These are phyloP conservation scores for Saccharomycopsis sp. DNA, from an alignment of 805 yeast species.

Conservation along the genomic window DNA sequence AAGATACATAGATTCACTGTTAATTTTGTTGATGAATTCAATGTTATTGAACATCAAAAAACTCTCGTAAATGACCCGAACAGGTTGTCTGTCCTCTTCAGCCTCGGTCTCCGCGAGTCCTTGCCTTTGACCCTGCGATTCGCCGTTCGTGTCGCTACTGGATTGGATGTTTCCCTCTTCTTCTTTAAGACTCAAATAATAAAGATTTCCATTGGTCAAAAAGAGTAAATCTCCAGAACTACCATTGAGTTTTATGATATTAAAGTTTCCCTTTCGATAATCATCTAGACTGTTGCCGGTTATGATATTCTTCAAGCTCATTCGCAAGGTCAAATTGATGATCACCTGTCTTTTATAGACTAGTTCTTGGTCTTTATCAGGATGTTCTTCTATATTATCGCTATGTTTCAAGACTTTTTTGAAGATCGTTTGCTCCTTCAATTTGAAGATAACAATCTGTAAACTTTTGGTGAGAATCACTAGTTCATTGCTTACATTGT, in stretches of 20 bases:
- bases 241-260: constrained; percentile 10
- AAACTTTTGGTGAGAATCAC: constrained; percentile 21
- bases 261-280: constrained; percentile 20
- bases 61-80: constrained; percentile 7
- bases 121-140: neutral
- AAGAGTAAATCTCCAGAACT: constrained; percentile 23
- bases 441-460: constrained; percentile 24
- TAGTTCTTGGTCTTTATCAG: neutral
- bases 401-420: constrained; percentile 13
- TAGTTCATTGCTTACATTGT: constrained; percentile 22
- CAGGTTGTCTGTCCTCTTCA: neutral
- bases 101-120: neutral
- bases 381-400: neutral
- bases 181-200: constrained; percentile 20
- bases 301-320: constrained; percentile 22
- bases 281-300: constrained; percentile 14
- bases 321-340: constrained; percentile 12
- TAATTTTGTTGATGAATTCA: constrained; percentile 24
- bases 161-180: constrained; percentile 7
- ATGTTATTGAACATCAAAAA: constrained; percentile 18
- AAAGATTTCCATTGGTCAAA: constrained; percentile 25
- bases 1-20: constrained; percentile 28
- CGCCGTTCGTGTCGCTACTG: constrained; percentile 7
- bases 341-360: constrained; percentile 17
- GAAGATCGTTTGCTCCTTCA: constrained; percentile 20